These are phyloP conservation scores for Pittosporum tobira DNA, from an alignment of 129 eudicot genomes.

Conservation along the genomic window DNA sequence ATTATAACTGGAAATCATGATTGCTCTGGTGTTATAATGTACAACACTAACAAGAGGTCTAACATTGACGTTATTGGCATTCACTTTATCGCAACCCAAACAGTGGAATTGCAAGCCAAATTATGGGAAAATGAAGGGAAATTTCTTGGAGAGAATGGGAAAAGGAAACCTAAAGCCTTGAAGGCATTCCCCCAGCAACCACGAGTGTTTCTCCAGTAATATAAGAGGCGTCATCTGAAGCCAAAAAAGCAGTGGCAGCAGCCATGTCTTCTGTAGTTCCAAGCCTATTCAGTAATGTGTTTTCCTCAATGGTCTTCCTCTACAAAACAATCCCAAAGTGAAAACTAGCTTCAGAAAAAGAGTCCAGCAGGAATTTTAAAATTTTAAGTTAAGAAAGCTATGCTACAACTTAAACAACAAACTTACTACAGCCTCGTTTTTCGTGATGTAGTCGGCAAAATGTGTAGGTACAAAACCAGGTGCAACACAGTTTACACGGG, in stretches of 20 bases:
- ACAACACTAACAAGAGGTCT: conserved; percentile 4
- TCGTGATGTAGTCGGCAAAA: conserved; percentile 56
- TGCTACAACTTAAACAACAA: neutral
- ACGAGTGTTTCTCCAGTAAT: conserved; percentile 91
- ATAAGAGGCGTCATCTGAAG: conserved; percentile 91
- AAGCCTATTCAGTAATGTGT: conserved; percentile 60
- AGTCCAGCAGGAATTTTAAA: neutral
- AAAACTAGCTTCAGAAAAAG: neutral
- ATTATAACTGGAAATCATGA: too few relatives aligned
- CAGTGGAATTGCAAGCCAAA: neutral
- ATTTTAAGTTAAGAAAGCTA: neutral
- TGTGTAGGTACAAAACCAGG: conserved; percentile 93
- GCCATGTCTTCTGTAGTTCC: conserved; percentile 93
- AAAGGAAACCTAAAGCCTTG: conserved; percentile 43
- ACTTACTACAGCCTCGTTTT: conserved; percentile 39
- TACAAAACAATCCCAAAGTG: conserved; percentile 13
- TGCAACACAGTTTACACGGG: conserved; percentile 89
- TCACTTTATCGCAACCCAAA: neutral
- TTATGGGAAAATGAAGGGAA: neutral
- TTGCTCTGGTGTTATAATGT: neutral
- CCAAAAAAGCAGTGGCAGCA: conserved; percentile 79
- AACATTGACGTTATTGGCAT: neutral
- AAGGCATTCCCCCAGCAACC: conserved; percentile 84
- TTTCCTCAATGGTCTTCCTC: conserved; percentile 57
- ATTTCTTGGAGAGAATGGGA: neutral